Conservation (phyloP, 805 yeast species). For the Yarrowia sp. region DNA sequence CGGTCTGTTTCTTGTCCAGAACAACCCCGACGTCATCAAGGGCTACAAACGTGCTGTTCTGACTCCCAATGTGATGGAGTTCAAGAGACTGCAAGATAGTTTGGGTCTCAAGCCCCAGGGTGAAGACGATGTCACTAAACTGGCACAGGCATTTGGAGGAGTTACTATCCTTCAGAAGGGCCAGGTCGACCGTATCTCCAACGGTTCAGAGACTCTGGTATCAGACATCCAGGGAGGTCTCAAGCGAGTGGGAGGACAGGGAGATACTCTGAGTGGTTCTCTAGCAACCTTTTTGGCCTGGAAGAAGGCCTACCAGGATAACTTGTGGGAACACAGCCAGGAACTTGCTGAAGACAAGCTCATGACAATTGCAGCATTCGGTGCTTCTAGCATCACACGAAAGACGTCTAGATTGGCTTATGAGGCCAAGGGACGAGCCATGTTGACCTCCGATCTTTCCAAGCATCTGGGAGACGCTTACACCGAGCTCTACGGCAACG, state of each 20-base stretch:
- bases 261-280: conserved; percentile 86
- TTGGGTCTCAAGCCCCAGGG: conserved; percentile 36
- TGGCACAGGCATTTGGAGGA: conserved; percentile 53
- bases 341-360: conserved; percentile 38
- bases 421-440: conserved; percentile 61
- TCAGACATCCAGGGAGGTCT: conserved; percentile 58
- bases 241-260: conserved; percentile 94
- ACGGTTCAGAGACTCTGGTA: conserved; percentile 44
- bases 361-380: conserved; percentile 50
- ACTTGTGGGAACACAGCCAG: conserved; percentile 54
- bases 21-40: conserved; percentile 51
- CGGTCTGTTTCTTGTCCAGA: conserved; percentile 64
- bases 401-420: conserved; percentile 64
- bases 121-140: conserved; percentile 38
- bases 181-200: conserved; percentile 56
- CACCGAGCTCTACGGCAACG: conserved; percentile 41
- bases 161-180: conserved; percentile 77
- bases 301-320: conserved; percentile 60
- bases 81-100: conserved; percentile 59
- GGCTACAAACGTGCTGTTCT: conserved; percentile 61
- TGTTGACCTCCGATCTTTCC: conserved; percentile 83
- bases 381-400: conserved; percentile 67
- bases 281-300: conserved; percentile 80
- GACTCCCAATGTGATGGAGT: conserved; percentile 90
- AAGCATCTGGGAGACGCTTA: conserved; percentile 63